Evolutionary conservation across 768 basidiomycete genomes (phyloP).

Genomic region (Trichaptum fuscoviolaceum): DNA sequence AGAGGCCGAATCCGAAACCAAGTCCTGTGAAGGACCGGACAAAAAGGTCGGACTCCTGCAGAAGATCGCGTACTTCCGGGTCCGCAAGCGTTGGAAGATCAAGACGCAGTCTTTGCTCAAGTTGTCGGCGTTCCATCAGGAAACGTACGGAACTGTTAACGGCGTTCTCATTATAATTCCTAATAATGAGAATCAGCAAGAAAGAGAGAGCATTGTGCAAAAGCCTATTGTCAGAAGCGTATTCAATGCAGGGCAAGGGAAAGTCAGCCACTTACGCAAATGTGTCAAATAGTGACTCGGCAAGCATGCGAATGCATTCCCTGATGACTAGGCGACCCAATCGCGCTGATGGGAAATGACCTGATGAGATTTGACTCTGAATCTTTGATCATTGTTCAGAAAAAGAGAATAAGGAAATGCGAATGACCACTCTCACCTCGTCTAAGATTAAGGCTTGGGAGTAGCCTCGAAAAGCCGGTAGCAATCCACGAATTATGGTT

Average conservation of each 20-base stretch:
- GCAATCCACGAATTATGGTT: slow-evolving; percentile 66
- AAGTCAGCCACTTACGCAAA: slow-evolving; percentile 54
- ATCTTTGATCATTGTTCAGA: slow-evolving; percentile 37
- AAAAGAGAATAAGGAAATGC: background rate
- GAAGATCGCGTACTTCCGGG: slow-evolving; percentile 64
- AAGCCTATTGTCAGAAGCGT: background rate
- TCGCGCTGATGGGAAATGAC: slow-evolving; percentile 65
- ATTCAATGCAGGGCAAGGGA: background rate
- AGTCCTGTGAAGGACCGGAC: slow-evolving; percentile 72
- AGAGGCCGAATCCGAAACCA: slow-evolving; percentile 62
- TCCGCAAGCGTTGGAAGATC: slow-evolving; percentile 78
- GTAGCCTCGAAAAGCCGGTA: slow-evolving; percentile 81
- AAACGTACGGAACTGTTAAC: slow-evolving; percentile 71
- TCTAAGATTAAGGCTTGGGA: slow-evolving; percentile 83
- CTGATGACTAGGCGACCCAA: slow-evolving; percentile 52
- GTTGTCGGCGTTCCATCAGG: slow-evolving; percentile 71
- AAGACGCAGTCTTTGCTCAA: slow-evolving; percentile 69
- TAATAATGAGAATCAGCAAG: slow-evolving; percentile 24
- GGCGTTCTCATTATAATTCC: slow-evolving; percentile 64
- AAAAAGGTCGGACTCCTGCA: slow-evolving; percentile 85
- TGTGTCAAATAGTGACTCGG: slow-evolving; percentile 62
- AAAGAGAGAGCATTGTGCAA: slow-evolving; percentile 13
- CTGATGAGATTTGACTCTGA: slow-evolving; percentile 63
- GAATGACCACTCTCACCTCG: slow-evolving; percentile 48
- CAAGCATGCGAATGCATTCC: slow-evolving; percentile 58